Conservation (phyloP, 176 grass and related monocot species). For the Cymbopogon citratus region DNA sequence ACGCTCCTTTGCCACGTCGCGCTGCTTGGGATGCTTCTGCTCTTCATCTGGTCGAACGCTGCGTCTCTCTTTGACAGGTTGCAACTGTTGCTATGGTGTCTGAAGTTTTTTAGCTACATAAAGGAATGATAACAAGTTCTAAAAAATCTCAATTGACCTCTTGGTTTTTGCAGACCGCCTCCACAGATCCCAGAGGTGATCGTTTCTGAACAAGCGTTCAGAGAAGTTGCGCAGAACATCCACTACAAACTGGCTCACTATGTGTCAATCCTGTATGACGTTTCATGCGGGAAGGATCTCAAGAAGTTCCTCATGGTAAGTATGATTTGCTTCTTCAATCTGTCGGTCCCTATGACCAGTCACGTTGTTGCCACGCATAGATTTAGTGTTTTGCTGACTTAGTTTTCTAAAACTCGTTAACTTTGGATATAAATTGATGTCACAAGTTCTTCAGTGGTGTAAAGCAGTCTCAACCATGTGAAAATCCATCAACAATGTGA, state of each 20-base stretch:
- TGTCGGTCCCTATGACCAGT: background rate
- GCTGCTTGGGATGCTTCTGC: conserved; percentile 58
- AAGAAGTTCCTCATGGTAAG: conserved; percentile 68
- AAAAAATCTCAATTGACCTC: background rate
- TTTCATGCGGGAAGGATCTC: conserved; percentile 81
- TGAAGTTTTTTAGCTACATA: background rate
- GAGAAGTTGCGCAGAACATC: conserved; percentile 42
- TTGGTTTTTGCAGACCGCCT: conserved; percentile 32
- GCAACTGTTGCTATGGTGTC: background rate
- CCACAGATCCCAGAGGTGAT: conserved; percentile 60
- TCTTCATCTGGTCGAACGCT: conserved; percentile 59
- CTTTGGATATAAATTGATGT: background rate
- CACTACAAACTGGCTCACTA: conserved; percentile 42
- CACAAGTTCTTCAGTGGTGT: background rate
- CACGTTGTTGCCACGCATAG: background rate
- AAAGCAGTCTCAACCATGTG: background rate
- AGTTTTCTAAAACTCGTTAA: background rate
- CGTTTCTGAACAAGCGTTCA: conserved; percentile 58
- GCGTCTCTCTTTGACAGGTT: conserved; percentile 64
- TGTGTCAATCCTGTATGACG: conserved; percentile 41
- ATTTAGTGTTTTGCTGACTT: background rate
- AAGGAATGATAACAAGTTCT: too few relatives aligned
- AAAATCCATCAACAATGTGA: background rate
- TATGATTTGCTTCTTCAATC: background rate
- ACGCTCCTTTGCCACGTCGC: conserved; percentile 70